Evolutionary conservation across 2,329 filamentous ascomycete genomes (phyloP).

Genomic region (Helotiales sp.): DNA sequence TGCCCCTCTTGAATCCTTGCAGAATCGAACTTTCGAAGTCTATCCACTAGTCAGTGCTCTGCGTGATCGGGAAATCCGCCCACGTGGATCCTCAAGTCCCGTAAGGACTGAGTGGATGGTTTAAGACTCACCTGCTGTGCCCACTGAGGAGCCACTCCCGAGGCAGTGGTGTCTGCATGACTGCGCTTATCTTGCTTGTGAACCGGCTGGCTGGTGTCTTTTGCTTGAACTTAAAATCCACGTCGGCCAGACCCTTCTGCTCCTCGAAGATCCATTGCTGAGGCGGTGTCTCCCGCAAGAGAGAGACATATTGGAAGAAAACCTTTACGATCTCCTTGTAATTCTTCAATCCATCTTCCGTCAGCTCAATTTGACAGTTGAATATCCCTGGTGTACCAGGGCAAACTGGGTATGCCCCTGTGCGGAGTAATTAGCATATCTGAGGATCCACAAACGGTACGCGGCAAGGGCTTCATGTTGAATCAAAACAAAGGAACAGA

Average conservation of each 20-base stretch:
- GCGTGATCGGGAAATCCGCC: background rate
- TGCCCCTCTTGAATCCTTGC: conserved; percentile 76
- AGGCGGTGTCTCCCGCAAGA: conserved; percentile 79
- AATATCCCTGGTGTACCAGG: conserved; percentile 69
- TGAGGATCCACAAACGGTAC: background rate
- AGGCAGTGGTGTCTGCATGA: conserved; percentile 91
- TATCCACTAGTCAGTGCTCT: conserved; percentile 31
- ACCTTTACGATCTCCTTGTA: conserved; percentile 71
- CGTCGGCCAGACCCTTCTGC: conserved; percentile 86
- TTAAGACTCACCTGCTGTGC: conserved; percentile 57
- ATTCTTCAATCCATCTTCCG: conserved; percentile 60
- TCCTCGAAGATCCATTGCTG: conserved; percentile 95
- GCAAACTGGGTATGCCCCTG: conserved; percentile 65
- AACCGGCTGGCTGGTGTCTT: conserved; percentile 90
- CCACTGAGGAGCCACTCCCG: conserved; percentile 88
- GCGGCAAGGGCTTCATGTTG: background rate
- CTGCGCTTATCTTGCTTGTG: conserved; percentile 79
- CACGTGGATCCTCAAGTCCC: too few relatives aligned
- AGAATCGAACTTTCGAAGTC: conserved; percentile 78
- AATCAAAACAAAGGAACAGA: too few relatives aligned
- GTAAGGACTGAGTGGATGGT: too few relatives aligned
- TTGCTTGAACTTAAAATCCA: conserved; percentile 94
- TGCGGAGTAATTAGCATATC: conserved; percentile 9
- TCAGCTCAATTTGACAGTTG: conserved; percentile 67
- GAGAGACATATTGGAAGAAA: conserved; percentile 81